Percentiles rank a stretch among this genome's conserved stretches.
Conservation (phyloP, 1,284 basidiomycete species). For the Cronartium quercuum region DNA sequence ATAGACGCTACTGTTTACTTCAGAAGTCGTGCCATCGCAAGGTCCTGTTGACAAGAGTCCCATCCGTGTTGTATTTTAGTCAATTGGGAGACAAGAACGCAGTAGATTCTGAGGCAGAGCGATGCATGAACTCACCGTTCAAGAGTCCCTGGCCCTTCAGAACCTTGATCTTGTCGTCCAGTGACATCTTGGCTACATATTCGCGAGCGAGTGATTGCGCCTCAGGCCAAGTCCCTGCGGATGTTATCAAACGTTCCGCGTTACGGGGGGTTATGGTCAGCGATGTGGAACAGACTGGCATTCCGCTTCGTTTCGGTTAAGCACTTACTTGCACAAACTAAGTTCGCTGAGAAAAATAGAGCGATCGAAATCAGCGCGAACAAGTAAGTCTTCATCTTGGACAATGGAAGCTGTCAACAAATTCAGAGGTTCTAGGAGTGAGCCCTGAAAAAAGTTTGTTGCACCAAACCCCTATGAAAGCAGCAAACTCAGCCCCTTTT, state of each 20-base stretch:
- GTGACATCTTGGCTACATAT: background rate
- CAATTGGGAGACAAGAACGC: background rate
- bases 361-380: too few relatives aligned
- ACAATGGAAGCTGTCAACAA: too few relatives aligned
- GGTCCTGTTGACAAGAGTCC: background rate
- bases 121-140: background rate
- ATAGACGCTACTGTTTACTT: constrained; percentile 44
- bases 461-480: too few relatives aligned
- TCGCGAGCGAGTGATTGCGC: background rate
- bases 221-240: background rate
- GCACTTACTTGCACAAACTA: too few relatives aligned
- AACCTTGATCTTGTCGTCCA: background rate
- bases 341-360: too few relatives aligned
- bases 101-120: background rate
- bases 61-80: background rate
- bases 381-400: too few relatives aligned
- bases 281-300: too few relatives aligned
- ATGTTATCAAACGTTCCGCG: background rate
- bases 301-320: too few relatives aligned
- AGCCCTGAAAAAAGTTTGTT: too few relatives aligned
- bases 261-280: too few relatives aligned
- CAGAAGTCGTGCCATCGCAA: constrained; percentile 29
- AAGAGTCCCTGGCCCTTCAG: background rate
- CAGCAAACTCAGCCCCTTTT: too few relatives aligned
- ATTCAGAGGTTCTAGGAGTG: too few relatives aligned